Conservation (phyloP, 208 protist genomes). For the Crithidia fasciculata region DNA sequence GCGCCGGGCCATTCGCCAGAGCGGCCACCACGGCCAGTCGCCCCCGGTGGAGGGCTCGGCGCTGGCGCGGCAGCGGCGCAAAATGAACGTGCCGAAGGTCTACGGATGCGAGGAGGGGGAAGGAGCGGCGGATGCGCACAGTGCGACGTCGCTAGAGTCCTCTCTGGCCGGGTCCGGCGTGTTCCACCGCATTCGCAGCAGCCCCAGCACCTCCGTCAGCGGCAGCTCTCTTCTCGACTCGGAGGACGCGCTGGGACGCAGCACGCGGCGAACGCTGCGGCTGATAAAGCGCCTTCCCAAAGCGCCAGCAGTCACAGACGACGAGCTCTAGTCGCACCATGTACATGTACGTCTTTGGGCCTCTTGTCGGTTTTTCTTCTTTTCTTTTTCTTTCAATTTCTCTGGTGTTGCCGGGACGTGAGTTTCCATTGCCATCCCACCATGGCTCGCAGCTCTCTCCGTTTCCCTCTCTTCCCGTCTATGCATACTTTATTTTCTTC, state of each 20-base stretch:
- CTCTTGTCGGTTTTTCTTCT: not conserved
- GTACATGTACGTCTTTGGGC: not conserved
- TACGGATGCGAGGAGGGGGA: slow-evolving; percentile 15
- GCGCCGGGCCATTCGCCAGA: slow-evolving; percentile 21
- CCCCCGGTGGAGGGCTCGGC: slow-evolving; percentile 1
- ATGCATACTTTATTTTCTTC: not conserved
- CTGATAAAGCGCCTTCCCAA: slow-evolving; percentile 11
- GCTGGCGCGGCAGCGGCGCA: slow-evolving; percentile 22
- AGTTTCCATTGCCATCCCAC: too few relatives aligned
- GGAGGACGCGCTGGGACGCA: slow-evolving; percentile 22
- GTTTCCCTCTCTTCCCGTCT: not conserved
- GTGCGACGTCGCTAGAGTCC: not conserved
- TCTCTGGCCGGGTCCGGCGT: slow-evolving; percentile 6
- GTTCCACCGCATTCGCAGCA: slow-evolving; percentile 17
- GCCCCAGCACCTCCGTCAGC: not conserved
- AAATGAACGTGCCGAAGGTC: slow-evolving; percentile 22
- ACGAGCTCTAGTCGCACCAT: not conserved
- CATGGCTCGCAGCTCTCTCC: not conserved
- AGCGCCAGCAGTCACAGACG: not conserved
- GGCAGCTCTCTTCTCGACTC: slow-evolving; percentile 5
- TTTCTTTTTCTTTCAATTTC: not conserved
- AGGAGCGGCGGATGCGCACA: not conserved
- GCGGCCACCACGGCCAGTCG: not conserved
- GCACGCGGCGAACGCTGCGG: not conserved
- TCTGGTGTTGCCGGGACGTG: too few relatives aligned